A percentile compares a stretch with the other conserved stretches of the same genome.
These are phyloP conservation scores for Syncephalastrum contaminatum DNA, from an alignment of 371 early-diverging fungal species.

Conservation along the genomic window DNA sequence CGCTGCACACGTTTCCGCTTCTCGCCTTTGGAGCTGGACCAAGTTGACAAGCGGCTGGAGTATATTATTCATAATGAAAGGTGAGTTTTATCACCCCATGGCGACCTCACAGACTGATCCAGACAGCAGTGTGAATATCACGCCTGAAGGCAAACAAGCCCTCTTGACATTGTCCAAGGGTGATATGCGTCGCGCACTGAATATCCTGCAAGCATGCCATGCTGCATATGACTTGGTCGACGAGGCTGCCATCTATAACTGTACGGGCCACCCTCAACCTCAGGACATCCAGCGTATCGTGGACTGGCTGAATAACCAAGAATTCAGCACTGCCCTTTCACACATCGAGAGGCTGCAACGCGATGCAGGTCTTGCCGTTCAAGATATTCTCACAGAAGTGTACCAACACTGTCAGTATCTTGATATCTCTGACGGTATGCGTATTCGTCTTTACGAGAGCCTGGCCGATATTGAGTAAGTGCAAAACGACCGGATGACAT, in stretches of 20 bases:
- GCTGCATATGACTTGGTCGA: conserved; percentile 79
- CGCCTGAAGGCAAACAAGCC: conserved; percentile 79
- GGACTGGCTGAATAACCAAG: conserved; percentile 74
- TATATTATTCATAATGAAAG: conserved; percentile 73
- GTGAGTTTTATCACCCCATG: conserved; percentile 27
- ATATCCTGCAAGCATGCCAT: conserved; percentile 91
- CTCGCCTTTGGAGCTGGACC: conserved; percentile 79
- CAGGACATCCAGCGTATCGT: conserved; percentile 80
- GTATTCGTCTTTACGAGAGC: conserved; percentile 69
- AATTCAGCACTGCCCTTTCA: conserved; percentile 76
- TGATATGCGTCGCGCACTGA: conserved; percentile 97
- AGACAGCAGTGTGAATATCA: conserved; percentile 67
- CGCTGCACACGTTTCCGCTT: conserved; percentile 99
- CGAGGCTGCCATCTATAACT: conserved; percentile 81
- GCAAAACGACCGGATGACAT: neutral
- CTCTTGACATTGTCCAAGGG: conserved; percentile 83
- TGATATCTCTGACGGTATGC: conserved; percentile 67
- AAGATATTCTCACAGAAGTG: conserved; percentile 84
- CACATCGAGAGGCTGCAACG: conserved; percentile 72
- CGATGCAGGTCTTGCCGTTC: conserved; percentile 85
- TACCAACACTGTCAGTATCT: conserved; percentile 58
- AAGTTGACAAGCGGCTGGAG: conserved; percentile 76
- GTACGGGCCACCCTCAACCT: conserved; percentile 91
- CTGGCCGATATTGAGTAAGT: conserved; percentile 88
- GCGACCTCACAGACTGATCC: neutral